Evolutionary conservation across 2,329 filamentous ascomycete species (phyloP), one percentile per base, ranked within the genome.

Genomic region (Cladophialophora immunda): DNA sequence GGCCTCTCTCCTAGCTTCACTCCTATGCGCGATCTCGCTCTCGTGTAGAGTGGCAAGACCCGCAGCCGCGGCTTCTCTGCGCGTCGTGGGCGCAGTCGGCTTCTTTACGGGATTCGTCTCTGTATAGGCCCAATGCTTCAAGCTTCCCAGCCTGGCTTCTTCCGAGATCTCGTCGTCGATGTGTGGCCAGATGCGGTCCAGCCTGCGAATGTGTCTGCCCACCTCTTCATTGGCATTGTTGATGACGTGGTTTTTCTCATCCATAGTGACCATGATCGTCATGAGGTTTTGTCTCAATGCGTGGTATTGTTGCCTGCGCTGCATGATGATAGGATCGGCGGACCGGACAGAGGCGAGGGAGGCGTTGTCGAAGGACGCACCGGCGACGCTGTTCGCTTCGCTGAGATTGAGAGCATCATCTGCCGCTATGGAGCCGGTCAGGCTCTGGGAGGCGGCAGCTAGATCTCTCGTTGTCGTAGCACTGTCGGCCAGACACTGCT

Each of bases 211-310:
- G 75, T 97, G 93, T 76, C 92, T 92, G 71, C 92, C 88, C 13
- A 98, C 87, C 54, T 94, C 92, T 73, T 97, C 92, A 74, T 94
- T 95, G 62, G 95, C 94, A 17, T 94, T 96, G 41, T 92, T 91
- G 64, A 98, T 91, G 73, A 99, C 95, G 73, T 97, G 94, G 72
- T 97, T 97, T 81, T 99, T 99, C 81, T 99, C 95, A 76, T 99
- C 95, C 41, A 98, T 86, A 1, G 94, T 94, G 56, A 93, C 88
- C 53, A 98, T 88, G 84, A 98, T 91, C 73, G 94, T 91, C 71
- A 90, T 88, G 60, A 97, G 90, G 71, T 91, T 90, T 73, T 89
- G 85, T 41, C 93, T 90, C 61, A 94, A 89, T 67, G 92, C 89
- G 73, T 89, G 88, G 76, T 94, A 97, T 50, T 94, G 83, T 74